Evolutionary conservation across 208 protist genomes (phyloP).

Genomic region (Trypanosoma brucei): DNA sequence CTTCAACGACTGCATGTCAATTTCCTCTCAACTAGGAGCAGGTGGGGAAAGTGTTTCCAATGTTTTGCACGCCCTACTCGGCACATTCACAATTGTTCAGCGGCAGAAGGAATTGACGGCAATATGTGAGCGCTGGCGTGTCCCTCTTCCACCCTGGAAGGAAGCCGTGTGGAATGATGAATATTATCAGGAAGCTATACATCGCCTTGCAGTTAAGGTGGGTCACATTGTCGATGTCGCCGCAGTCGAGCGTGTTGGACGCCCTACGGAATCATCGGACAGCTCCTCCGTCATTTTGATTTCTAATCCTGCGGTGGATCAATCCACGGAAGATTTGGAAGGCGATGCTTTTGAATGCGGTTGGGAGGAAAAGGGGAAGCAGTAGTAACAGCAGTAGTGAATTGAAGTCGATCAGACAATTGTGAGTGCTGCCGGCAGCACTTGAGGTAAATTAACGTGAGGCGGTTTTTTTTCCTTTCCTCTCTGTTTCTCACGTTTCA

Average conservation of each 20-base stretch:
- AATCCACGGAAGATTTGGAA: neutral
- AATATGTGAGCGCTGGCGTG: conserved; percentile 1
- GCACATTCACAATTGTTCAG: neutral
- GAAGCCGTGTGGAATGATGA: conserved; percentile 1
- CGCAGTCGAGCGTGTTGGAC: neutral
- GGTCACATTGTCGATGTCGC: neutral
- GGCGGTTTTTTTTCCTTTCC: too few relatives aligned
- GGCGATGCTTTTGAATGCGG: too few relatives aligned
- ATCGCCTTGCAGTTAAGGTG: neutral
- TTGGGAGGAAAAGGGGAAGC: too few relatives aligned
- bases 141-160: neutral
- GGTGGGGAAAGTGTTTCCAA: neutral
- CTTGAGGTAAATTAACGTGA: too few relatives aligned
- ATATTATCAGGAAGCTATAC: neutral
- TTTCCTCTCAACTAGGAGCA: neutral
- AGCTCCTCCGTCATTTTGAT: neutral
- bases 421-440: too few relatives aligned
- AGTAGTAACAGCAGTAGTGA: too few relatives aligned
- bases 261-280: neutral
- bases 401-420: too few relatives aligned
- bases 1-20: neutral
- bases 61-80: neutral
- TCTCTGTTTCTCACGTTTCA: too few relatives aligned
- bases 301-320: neutral
- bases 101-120: neutral